phyloP scores from a whole-genome alignment of 805 yeast genomes.

The Candida golubevii region DNA sequence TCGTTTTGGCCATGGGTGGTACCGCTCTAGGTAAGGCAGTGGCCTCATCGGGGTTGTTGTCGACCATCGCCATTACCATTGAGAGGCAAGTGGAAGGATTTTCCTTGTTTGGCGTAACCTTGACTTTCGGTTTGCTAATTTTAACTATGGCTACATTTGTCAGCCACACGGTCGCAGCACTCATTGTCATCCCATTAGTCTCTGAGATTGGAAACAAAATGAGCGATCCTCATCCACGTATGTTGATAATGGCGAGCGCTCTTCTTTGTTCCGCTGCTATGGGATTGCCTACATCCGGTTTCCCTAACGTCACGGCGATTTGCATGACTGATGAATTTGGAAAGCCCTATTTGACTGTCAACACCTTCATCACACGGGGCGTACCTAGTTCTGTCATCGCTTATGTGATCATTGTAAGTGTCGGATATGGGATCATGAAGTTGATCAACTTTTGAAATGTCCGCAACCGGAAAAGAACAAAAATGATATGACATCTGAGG shows the following conservation, averaged over 20 bases:
- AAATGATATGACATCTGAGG: no score
- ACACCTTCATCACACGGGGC: constrained; percentile 84
- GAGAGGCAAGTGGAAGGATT: constrained; percentile 39
- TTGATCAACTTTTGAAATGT: constrained; percentile 27
- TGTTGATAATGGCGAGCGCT: constrained; percentile 64
- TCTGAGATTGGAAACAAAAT: constrained; percentile 79
- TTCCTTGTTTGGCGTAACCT: constrained; percentile 41
- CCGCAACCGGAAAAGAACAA: no score
- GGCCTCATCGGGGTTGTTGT: constrained; percentile 44
- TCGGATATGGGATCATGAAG: constrained; percentile 74
- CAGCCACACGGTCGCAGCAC: constrained; percentile 94
- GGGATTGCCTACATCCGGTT: constrained; percentile 97
- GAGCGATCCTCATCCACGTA: constrained; percentile 77
- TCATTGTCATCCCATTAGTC: constrained; percentile 86
- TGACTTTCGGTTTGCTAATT: constrained; percentile 67
- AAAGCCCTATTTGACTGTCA: constrained; percentile 80
- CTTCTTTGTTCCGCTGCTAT: constrained; percentile 87
- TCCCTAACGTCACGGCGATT: constrained; percentile 96
- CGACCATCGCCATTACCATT: constrained; percentile 43
- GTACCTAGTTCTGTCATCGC: constrained; percentile 81
- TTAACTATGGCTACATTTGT: constrained; percentile 89
- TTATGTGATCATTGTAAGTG: constrained; percentile 64
- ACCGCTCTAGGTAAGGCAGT: constrained; percentile 50
- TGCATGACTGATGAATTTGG: constrained; percentile 93
- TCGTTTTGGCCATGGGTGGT: constrained; percentile 54